Base-by-base conservation (phyloP, 306 rosid species). In the Cucurbita argyrosperma region DNA sequence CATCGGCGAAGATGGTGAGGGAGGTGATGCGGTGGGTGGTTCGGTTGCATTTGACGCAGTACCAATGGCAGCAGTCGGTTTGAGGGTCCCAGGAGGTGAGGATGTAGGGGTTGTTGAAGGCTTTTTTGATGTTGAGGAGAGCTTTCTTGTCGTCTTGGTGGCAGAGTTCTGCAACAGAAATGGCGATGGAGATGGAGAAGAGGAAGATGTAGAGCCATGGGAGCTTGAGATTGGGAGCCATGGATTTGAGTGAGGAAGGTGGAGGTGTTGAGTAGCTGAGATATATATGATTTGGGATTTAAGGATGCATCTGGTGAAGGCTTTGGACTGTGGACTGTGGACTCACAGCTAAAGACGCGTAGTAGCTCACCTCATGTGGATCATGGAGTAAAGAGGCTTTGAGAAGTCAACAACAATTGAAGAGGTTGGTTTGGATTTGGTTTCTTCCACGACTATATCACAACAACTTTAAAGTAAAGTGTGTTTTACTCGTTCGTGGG, bases 61-160 rank as follows among this genome's bases (percentile, higher is more conserved):
- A 80, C 97, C 97, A 92, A 3, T 68, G 10, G 51, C 97, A 89
- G 69, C 97, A 88, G 62, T 88, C 97, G 0, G 58, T 72, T 55
- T 80, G 13, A 7, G 94, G 78, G 1, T 88, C 43, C 96, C 92
- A 90, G 0, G 97, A 88, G 78, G 88, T 55, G 10, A 89, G 78
- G 8, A 80, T 37, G 77, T 89, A 88, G 6, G 96, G 97, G 72
- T 92, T 74, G 80, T 87, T 83, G 72, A 92, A 82, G 74, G 87
- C 89, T 10, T 82, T 58, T 75, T 86, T 89, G 74, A 92, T 84
- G 67, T 78, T 77, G 56, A 92, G 90, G 3, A 92, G 87, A 14
- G 73, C 94, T 1, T 85, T 84, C 37, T 88, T 86, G 88, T 92
- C 97, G 0, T 76, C 8, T 0, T 87, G 90, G 79, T 90, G 81